These are phyloP conservation scores for Phytomonas sp. DNA, from an alignment of 208 protist genomes.

Conservation along the genomic window DNA sequence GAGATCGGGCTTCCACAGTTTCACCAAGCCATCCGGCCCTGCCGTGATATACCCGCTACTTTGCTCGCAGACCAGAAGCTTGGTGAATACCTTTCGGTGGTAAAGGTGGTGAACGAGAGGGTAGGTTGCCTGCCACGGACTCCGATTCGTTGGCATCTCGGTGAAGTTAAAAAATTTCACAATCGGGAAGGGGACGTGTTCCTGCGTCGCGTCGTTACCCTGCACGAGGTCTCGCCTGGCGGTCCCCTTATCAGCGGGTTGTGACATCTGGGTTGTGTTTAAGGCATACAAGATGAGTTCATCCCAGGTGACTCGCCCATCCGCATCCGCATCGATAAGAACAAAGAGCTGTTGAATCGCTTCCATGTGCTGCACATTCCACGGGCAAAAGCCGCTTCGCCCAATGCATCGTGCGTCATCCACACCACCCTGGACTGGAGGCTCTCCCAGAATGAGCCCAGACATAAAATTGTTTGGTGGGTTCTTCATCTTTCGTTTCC, in stretches of 20 bases:
- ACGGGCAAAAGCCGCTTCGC: conserved; percentile 8
- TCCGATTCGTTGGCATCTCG: conserved; percentile 35
- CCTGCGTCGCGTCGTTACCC: neutral
- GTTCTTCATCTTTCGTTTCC: too few relatives aligned
- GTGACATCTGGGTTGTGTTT: conserved; percentile 20
- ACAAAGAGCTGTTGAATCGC: conserved; percentile 47
- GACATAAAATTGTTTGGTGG: neutral
- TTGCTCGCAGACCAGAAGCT: conserved; percentile 41
- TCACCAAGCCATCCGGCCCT: conserved; percentile 70
- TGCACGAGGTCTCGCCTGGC: neutral
- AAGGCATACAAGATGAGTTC: conserved; percentile 48
- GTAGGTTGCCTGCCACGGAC: conserved; percentile 51
- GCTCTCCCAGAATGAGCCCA: too few relatives aligned
- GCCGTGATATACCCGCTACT: conserved; percentile 64
- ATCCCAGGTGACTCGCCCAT: conserved; percentile 58
- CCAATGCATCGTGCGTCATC: too few relatives aligned
- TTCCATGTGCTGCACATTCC: conserved; percentile 20
- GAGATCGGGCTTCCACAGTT: conserved; percentile 68
- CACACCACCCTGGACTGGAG: neutral
- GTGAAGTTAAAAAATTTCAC: conserved; percentile 26
- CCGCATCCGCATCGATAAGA: conserved; percentile 52
- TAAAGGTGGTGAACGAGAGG: conserved; percentile 71
- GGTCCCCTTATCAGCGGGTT: too few relatives aligned
- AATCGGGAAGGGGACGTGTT: conserved; percentile 4
- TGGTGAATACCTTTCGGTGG: conserved; percentile 59